Conservation (phyloP, 2,329 filamentous ascomycete species). For the Paraphaeosphaeria sporulosa region DNA sequence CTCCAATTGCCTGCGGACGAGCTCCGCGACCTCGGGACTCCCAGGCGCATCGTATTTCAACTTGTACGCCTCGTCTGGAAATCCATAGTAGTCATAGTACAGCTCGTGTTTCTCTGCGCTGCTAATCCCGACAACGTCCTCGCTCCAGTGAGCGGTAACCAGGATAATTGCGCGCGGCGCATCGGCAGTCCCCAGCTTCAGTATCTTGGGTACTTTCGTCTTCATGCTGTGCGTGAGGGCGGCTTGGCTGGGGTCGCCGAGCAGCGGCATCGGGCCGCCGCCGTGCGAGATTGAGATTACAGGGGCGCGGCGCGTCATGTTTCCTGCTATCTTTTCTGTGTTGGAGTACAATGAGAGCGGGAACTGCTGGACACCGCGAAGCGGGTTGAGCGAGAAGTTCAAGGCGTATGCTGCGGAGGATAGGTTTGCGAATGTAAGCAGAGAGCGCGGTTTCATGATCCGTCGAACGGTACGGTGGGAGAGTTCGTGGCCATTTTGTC, state of each 20-base stretch:
- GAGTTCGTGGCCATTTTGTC: slow-evolving; percentile 1
- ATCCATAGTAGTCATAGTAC: slow-evolving; percentile 67
- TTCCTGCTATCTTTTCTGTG: slow-evolving; percentile 12
- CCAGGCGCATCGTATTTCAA: slow-evolving; percentile 66
- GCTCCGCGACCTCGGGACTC: slow-evolving; percentile 60
- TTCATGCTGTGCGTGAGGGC: slow-evolving; percentile 61
- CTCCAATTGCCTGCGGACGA: slow-evolving; percentile 57
- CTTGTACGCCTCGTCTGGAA: slow-evolving; percentile 63
- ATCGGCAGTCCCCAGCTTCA: slow-evolving; percentile 61
- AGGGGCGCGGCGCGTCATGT: slow-evolving; percentile 47
- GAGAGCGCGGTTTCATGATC: slow-evolving; percentile 23
- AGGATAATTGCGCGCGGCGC: slow-evolving; percentile 62
- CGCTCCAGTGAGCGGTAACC: slow-evolving; percentile 67
- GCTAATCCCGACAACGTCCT: slow-evolving; percentile 59
- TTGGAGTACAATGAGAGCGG: slow-evolving; percentile 28
- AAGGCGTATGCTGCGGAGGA: slow-evolving; percentile 9
- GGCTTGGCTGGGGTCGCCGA: slow-evolving; percentile 63
- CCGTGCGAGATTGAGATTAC: slow-evolving; percentile 52
- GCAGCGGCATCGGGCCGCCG: slow-evolving; percentile 64
- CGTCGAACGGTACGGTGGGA: slow-evolving; percentile 14
- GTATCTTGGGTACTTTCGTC: slow-evolving; percentile 62
- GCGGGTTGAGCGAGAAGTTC: slow-evolving; percentile 36
- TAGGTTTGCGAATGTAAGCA: slow-evolving; percentile 12
- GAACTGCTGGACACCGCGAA: slow-evolving; percentile 36
- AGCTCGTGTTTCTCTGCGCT: slow-evolving; percentile 58